phyloP scores from a whole-genome alignment of 768 basidiomycete genomes.

The Serendipita sp. region DNA sequence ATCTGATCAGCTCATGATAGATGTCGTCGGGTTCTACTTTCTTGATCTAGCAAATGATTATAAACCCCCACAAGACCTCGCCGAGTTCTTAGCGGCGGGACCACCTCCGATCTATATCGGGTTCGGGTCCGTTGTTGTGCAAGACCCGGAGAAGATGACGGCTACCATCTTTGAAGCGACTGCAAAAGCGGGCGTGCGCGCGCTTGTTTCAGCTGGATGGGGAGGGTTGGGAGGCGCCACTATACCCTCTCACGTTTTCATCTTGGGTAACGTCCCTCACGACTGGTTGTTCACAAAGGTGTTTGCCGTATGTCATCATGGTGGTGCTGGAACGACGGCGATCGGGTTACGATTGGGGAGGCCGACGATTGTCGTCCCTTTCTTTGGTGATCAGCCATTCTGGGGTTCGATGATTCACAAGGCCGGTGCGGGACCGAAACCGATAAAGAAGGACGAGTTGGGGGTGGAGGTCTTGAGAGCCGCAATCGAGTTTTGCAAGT shows the following conservation, averaged over 20 bases:
- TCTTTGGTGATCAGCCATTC: slow-evolving; percentile 16
- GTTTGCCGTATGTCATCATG: slow-evolving; percentile 45
- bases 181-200: slow-evolving; percentile 36
- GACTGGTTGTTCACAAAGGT: slow-evolving; percentile 54
- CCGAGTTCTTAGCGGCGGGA: slow-evolving; percentile 32
- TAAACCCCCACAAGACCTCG: slow-evolving; percentile 31
- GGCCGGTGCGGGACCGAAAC: slow-evolving; percentile 45
- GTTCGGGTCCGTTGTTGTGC: slow-evolving; percentile 49
- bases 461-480: slow-evolving; percentile 32
- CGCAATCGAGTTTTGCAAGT: slow-evolving; percentile 35
- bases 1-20: slow-evolving; percentile 17
- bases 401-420: slow-evolving; percentile 45
- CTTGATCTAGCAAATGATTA: slow-evolving; percentile 36
- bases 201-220: slow-evolving; percentile 52
- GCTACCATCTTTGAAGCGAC: slow-evolving; percentile 45
- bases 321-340: slow-evolving; percentile 52
- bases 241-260: slow-evolving; percentile 40
- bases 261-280: slow-evolving; percentile 50
- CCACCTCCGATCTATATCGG: slow-evolving; percentile 45
- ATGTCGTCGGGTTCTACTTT: slow-evolving; percentile 53
- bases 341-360: slow-evolving; percentile 42
- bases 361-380: slow-evolving; percentile 43
- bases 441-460: slow-evolving; percentile 39
- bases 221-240: slow-evolving; percentile 38
- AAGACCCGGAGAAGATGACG: slow-evolving; percentile 36